phyloP scores from a whole-genome alignment of 1,284 basidiomycete species.

The Pseudozyma thailandica region DNA sequence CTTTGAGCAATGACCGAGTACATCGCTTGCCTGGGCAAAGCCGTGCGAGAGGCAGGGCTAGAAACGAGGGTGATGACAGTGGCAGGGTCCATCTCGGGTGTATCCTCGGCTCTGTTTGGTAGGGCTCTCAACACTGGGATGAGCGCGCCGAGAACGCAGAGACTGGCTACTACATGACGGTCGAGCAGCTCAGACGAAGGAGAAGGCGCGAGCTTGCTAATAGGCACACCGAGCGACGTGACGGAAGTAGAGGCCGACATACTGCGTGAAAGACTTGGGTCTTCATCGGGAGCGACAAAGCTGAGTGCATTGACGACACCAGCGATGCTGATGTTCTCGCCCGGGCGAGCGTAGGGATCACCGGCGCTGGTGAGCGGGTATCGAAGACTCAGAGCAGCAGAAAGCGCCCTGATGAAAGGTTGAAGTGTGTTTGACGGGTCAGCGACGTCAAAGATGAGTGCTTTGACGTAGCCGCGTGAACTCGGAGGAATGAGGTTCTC shows the following conservation, averaged over 20 bases:
- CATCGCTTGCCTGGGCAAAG: conserved; percentile 48
- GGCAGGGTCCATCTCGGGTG: conserved; percentile 22
- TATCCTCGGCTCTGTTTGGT: conserved; percentile 37
- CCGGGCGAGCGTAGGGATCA: conserved; percentile 65
- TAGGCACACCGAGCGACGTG: conserved; percentile 25
- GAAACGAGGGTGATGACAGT: conserved; percentile 50
- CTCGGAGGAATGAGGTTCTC: conserved; percentile 57
- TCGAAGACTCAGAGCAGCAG: conserved; percentile 55
- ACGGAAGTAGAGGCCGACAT: conserved; percentile 29
- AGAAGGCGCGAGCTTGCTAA: conserved; percentile 36
- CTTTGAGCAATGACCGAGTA: conserved; percentile 54
- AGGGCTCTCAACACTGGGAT: conserved; percentile 44
- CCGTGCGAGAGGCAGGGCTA: conserved; percentile 44
- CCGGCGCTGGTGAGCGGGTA: conserved; percentile 64
- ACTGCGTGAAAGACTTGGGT: conserved; percentile 19
- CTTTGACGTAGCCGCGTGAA: conserved; percentile 63
- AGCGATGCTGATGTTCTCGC: conserved; percentile 55
- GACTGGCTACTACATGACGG: conserved; percentile 53
- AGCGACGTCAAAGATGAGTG: conserved; percentile 46
- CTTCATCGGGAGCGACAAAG: conserved; percentile 49
- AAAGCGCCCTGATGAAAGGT: conserved; percentile 53
- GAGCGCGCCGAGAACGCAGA: conserved; percentile 50
- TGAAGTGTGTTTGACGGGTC: conserved; percentile 45
- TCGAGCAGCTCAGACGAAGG: conserved; percentile 45
- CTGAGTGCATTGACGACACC: conserved; percentile 63